Conservation (phyloP, 1,139 yeast species). For the Magnusiomyces paraingens region DNA sequence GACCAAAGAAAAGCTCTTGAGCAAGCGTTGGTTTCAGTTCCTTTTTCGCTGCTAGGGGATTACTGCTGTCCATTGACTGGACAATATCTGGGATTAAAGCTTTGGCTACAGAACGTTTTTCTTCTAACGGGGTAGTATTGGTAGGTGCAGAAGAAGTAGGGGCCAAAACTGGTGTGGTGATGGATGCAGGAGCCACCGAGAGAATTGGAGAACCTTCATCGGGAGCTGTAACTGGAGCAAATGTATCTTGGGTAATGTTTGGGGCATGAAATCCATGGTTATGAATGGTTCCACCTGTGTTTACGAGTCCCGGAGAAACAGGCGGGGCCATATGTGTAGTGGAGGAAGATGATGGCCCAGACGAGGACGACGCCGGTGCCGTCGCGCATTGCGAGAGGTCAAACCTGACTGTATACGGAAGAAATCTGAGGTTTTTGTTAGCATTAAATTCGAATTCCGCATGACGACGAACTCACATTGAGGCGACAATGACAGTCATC, state of each 20-base stretch:
- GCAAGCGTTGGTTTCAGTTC: background rate
- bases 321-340: too few species aligned
- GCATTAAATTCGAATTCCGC: background rate
- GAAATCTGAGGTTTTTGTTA: constrained; percentile 38
- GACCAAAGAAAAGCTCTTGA: background rate
- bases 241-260: too few species aligned
- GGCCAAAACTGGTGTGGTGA: background rate
- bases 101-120: background rate
- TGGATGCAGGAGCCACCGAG: background rate
- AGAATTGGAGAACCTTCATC: background rate
- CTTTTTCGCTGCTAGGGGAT: background rate
- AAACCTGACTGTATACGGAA: constrained; percentile 69
- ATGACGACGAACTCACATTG: constrained; percentile 32
- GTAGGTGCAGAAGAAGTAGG: background rate
- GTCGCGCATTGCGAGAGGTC: constrained; percentile 38
- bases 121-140: background rate
- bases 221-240: background rate
- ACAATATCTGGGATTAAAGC: background rate
- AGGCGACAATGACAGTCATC: constrained; percentile 27
- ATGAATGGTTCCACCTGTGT: too few species aligned
- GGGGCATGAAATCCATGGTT: background rate
- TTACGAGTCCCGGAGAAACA: too few species aligned
- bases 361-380: constrained; percentile 3
- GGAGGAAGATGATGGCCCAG: constrained; percentile 7
- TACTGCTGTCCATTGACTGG: background rate